Conservation (phyloP, 1,284 basidiomycete species). For the Ganoderma boninense region DNA sequence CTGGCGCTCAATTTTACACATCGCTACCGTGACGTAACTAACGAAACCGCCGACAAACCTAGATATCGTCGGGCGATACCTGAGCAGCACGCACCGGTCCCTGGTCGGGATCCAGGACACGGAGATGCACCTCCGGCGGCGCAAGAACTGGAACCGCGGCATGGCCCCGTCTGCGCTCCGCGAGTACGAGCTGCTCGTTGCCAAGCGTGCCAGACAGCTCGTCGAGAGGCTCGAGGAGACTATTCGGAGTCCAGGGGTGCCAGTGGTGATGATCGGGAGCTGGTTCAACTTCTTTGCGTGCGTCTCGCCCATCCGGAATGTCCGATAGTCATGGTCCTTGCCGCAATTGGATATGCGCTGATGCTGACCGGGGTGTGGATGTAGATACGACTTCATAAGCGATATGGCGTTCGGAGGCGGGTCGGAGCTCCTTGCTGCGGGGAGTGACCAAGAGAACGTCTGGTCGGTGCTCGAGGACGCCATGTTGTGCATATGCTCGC, state of each 20-base stretch:
- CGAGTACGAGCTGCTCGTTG: constrained; percentile 48
- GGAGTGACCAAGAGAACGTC: not conserved
- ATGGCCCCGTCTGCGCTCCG: constrained; percentile 48
- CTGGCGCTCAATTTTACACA: no score
- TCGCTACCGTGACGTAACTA: no score
- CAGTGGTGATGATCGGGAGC: no score
- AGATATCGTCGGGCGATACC: not conserved
- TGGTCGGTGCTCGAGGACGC: no score
- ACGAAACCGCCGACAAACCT: no score
- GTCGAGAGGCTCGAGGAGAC: constrained; percentile 41
- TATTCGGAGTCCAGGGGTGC: not conserved
- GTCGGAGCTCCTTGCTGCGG: not conserved
- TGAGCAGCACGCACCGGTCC: not conserved
- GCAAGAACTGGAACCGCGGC: constrained; percentile 51
- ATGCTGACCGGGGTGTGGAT: not conserved
- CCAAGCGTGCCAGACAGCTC: constrained; percentile 24
- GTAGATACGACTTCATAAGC: not conserved
- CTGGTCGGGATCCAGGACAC: not conserved
- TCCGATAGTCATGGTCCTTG: no score
- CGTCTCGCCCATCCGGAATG: not conserved
- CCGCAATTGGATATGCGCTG: no score
- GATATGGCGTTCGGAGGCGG: constrained; percentile 6
- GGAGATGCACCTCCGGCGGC: constrained; percentile 43
- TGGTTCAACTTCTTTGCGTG: not conserved
- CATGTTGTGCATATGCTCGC: no score